Base-by-base conservation (phyloP, 1,284 basidiomycete genomes). In the Pterula multifida region DNA sequence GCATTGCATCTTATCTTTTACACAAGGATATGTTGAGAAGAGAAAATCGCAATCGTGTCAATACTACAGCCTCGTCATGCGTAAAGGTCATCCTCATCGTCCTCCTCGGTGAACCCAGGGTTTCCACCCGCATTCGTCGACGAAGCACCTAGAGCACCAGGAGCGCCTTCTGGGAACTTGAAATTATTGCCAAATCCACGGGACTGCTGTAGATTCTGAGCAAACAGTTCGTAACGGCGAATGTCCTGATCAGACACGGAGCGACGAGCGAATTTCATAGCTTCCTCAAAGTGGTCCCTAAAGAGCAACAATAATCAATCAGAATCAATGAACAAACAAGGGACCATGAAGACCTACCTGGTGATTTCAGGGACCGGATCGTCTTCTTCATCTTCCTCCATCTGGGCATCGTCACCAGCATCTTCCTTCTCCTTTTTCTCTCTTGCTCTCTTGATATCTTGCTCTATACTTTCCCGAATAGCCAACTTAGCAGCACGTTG, bases 321-420 rank as follows among this genome's bases (percentile, higher is more conserved):
- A 36, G 6, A 50, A 32, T 32, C 28, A 32, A n/a, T 17, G 39
- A 6, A 22, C 21, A 42, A 42, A 42, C 19, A 21, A 36, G 52
- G 56, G 39, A n/a, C 28, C 26, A 36, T 47, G 23, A 51, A 50
- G n/a, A 61, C 62, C 53, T 63, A 85, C 81, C 70, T 76, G 42
- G 92, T 93, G 65, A 98, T 98, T 63, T 91, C 76, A 1, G 96
- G 93, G n/a, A 98, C 96, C 9, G 91, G 92, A 62, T 99, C 95
- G 42, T 92, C 91, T 54, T 85, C 76, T 51, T 84, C 85, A 72
- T 85, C 85, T 52, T 81, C 82, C 57, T 90, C 88, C 68, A 84
- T 87, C 56, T 81, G 81, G 35, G 80, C 85, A 24, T 75, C 78
- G 26, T 73, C 78, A 3, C 68, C 78, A 28, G 75, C 76, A 52